Evolutionary conservation across 2,329 filamentous ascomycete genomes (phyloP), one percentile per base, ranked within the genome.

Genomic region (Ophiostoma piceae): DNA sequence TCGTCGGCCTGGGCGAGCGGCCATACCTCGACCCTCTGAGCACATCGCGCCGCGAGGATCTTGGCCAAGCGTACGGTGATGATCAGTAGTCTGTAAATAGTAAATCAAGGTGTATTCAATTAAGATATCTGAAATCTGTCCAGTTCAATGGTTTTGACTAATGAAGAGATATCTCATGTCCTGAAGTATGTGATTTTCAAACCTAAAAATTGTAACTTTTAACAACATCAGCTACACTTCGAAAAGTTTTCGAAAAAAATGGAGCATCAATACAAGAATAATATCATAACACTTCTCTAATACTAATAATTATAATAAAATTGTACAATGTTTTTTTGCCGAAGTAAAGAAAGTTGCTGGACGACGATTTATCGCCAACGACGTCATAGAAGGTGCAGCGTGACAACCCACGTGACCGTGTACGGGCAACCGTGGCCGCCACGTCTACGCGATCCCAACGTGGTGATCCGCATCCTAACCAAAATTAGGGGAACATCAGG

Each of bases 11-110:
- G 6, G 86, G 82, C 14, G 86, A 84, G 79, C 81, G 76, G 73
- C 86, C 83, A 1, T 88, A 84, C 72, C 75, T 85, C 4, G 84
- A 87, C 72, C 80, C 83, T 0, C 78, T 80, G 11, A 86, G 84
- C 73, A 80, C 76, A 22, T 82, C 82, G 0, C 77, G 84, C 43
- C 78, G 77, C 11, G 66, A 68, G 35, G 68, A 71, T 3, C 68
- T 71, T 22, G 57, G 57, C 3, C 14, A 35, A 29, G 57, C 57
- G 26, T 57, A 57, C 9, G 51, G 22, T 9, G 51, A 57, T 29
- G 39, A 62, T 7, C 54, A 69, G 68, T 57, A 69, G 39, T 67
- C 2, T 35, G 35, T 8, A 35, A 35, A 35, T 35, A 35, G 3
- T 35, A 35, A 5, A 35, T 6, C 8, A 5, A 35, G 35, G 1